Conservation (phyloP, 2,329 filamentous ascomycete genomes). For the Monosporascus sp. region DNA sequence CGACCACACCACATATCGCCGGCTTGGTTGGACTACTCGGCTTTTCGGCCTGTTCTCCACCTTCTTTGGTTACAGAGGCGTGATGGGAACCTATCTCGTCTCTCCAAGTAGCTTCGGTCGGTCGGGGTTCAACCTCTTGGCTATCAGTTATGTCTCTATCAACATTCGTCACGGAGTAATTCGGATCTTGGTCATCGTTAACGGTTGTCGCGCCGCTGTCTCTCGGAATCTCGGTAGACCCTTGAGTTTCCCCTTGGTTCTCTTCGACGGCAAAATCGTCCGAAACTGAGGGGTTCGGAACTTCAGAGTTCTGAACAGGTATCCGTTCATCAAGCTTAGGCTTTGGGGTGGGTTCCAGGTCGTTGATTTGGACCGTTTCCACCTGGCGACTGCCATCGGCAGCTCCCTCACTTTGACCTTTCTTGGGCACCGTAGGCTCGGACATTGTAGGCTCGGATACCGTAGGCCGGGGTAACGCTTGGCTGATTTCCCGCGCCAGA, state of each 20-base stretch:
- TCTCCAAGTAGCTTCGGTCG: not conserved
- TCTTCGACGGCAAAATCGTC: not conserved
- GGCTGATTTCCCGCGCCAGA: not conserved
- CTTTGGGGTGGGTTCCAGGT: not conserved
- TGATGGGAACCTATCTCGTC: not conserved
- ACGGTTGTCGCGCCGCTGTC: too few species aligned
- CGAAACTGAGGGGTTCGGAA: not conserved
- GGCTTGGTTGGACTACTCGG: not conserved
- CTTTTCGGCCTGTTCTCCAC: not conserved
- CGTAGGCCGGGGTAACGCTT: not conserved
- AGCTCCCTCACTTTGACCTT: not conserved
- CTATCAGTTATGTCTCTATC: not conserved
- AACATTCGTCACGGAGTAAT: not conserved
- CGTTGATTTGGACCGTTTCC: not conserved
- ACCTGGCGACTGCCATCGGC: not conserved
- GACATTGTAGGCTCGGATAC: not conserved
- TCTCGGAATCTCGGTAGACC: not conserved
- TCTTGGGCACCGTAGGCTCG: not conserved
- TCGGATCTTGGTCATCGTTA: not conserved
- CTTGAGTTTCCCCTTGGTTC: not conserved
- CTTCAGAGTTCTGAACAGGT: not conserved
- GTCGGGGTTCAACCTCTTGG: not conserved
- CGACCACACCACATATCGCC: not conserved
- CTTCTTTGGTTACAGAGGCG: not conserved
- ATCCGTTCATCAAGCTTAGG: not conserved